Evolutionary conservation across 139 green algal genomes (phyloP).

Genomic region (Tetraselmis striata): DNA sequence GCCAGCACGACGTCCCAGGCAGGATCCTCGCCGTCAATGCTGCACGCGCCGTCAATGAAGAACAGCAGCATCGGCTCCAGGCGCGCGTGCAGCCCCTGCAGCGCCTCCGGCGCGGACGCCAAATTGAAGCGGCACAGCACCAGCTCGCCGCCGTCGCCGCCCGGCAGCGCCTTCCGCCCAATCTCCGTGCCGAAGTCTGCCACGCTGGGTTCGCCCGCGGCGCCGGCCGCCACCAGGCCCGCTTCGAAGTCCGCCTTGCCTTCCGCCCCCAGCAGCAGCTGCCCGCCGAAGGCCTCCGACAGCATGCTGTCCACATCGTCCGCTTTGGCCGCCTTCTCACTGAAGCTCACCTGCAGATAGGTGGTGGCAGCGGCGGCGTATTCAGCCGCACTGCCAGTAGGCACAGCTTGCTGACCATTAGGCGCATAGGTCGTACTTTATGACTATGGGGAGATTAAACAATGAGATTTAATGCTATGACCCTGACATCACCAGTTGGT

Average conservation of each 20-base stretch:
- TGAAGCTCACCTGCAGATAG: slow-evolving; percentile 7
- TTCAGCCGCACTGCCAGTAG: too few relatives aligned
- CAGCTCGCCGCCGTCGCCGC: neutral
- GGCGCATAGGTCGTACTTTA: too few relatives aligned
- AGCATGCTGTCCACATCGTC: slow-evolving; percentile 14
- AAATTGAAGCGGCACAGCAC: neutral
- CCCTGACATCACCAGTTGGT: too few relatives aligned
- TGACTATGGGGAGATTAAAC: too few relatives aligned
- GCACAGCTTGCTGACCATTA: too few relatives aligned
- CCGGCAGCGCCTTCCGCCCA: neutral
- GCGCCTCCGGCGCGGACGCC: neutral
- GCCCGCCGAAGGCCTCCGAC: neutral
- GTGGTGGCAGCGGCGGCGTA: too few relatives aligned
- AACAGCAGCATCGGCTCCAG: slow-evolving; percentile 78
- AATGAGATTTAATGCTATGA: too few relatives aligned
- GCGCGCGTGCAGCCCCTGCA: slow-evolving; percentile 61
- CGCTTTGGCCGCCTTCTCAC: slow-evolving; percentile 14
- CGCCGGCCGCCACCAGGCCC: neutral
- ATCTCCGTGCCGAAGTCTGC: neutral
- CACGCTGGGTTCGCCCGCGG: neutral
- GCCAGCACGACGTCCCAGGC: slow-evolving; percentile 69
- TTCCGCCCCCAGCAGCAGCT: neutral
- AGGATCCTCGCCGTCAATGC: slow-evolving; percentile 64
- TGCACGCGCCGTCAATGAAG: slow-evolving; percentile 71
- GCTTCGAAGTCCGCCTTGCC: slow-evolving; percentile 4